Base-by-base conservation (phyloP, 345 rosid species). In the Eucalyptus caleyi region DNA sequence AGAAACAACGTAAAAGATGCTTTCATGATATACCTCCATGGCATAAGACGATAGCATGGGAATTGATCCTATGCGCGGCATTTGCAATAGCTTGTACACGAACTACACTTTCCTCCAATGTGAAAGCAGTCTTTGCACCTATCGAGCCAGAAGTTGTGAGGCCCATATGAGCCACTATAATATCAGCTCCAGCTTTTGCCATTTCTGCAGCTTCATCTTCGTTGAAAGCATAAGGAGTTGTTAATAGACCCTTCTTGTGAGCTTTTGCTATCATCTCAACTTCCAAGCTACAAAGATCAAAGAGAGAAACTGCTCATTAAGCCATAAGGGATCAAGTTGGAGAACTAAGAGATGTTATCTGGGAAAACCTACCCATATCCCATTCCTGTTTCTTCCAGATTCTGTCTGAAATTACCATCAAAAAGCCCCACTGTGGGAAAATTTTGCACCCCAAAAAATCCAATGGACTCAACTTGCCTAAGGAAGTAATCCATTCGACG, bases 381-480 rank as follows among this genome's bases (percentile, higher is more conserved):
- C 99, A 97, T 97, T 90, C 99, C 99, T 1, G 99, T 97, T 93
- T 96, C 99, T 92, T 97, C 99, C 86, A 97, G 96, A 95, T 96
- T 97, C 91, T 95, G 95, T 89, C 99, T 94, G 87, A 97, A 97
- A 90, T 95, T 97, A 65, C 99, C 99, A 87, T 97, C 99, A 90
- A 96, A 96, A 49, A 97, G 97, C 89, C 99, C 99, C 37, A 97
- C 99, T 60, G 99, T 97, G 50, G 98, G 99, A 92, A 97, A 97
- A 89, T 97, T 97, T 94, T 97, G 99, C 90, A 97, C 99, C 69
- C 99, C 99, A 89, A 91, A 91, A 90, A 96, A 96, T 72, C 99
- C 99, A 54, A 95, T 93, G 67, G 99, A 95, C 92, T 97, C 98
- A 86, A 97, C 89, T 94, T 96, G 96, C 95, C 91, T 95, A n/a